Conservation (phyloP, 148 eudicot species). For the Spergularia marina region DNA sequence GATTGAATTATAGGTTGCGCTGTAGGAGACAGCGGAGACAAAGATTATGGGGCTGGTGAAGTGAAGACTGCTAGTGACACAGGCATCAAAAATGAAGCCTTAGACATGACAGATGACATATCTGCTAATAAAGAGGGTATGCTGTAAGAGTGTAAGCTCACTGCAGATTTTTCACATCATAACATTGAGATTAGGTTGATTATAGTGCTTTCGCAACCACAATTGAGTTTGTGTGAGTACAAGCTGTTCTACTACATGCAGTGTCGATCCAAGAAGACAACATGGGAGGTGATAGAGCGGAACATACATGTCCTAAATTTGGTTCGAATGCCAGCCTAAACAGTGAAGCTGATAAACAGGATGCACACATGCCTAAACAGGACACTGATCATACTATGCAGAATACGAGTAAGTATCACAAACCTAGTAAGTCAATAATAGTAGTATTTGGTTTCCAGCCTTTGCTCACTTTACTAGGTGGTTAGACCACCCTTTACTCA, state of each 20-base stretch:
- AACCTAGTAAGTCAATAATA: neutral
- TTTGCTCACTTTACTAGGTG: too few species aligned
- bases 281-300: neutral
- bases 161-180: neutral
- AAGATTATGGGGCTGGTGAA: neutral
- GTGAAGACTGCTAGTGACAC: neutral
- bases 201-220: too few species aligned
- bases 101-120: neutral
- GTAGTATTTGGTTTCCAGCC: too few species aligned
- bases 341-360: neutral
- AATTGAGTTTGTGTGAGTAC: too few species aligned
- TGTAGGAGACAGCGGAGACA: neutral
- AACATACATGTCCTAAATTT: neutral
- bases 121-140: neutral
- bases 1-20: neutral
- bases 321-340: neutral
- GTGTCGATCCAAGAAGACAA: conserved; percentile 1
- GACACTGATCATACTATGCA: neutral
- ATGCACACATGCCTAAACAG: neutral
- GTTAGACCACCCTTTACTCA: too few species aligned
- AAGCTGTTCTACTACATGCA: neutral
- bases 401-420: conserved; percentile 2
- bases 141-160: neutral
- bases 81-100: neutral
- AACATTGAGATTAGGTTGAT: too few species aligned